Conservation (phyloP, 257 asterid species). For the Petunia axillaris region DNA sequence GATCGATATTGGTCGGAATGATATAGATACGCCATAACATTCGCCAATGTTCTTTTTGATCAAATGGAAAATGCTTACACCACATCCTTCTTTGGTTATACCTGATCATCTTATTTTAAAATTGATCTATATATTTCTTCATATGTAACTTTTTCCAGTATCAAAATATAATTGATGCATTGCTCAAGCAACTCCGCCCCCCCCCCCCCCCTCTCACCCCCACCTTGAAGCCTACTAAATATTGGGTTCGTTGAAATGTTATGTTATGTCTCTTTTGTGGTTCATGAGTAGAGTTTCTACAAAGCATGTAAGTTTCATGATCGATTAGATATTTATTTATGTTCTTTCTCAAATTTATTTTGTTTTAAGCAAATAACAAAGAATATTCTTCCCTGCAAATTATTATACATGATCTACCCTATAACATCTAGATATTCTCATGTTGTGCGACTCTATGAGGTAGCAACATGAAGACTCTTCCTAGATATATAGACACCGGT, state of each 20-base stretch:
- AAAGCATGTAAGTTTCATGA: neutral
- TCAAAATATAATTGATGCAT: too few species aligned
- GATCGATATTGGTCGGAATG: neutral
- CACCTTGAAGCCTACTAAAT: too few species aligned
- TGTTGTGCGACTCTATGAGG: too few species aligned
- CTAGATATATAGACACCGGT: neutral
- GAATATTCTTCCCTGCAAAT: too few species aligned
- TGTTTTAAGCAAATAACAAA: too few species aligned
- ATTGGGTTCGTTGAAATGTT: too few species aligned
- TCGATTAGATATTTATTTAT: neutral
- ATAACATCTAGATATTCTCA: too few species aligned
- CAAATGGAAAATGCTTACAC: neutral
- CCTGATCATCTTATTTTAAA: neutral
- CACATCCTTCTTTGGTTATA: neutral
- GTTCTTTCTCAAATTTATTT: too few species aligned
- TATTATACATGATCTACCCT: too few species aligned
- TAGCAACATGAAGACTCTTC: neutral
- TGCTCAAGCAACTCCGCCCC: too few species aligned
- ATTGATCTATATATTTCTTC: neutral
- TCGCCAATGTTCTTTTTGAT: neutral
- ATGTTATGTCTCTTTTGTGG: neutral
- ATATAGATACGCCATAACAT: neutral
- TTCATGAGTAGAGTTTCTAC: neutral
- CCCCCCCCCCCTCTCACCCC: too few species aligned
- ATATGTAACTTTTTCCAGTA: too few species aligned